Percentiles rank a stretch among this genome's conserved stretches.
Conservation (phyloP, 2,329 filamentous ascomycete species). For the Xylaria sp. region DNA sequence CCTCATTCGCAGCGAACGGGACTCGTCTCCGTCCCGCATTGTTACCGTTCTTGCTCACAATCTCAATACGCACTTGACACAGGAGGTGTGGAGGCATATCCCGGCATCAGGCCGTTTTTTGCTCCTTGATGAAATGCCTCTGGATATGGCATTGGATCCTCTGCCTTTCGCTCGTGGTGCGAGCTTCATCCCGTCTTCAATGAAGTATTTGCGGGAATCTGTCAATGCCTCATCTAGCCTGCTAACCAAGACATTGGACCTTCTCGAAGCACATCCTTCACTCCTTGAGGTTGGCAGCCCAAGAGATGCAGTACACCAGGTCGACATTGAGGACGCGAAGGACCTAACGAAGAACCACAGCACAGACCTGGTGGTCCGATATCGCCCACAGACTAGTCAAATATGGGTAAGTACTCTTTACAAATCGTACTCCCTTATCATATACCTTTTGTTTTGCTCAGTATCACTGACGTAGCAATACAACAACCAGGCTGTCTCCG, state of each 20-base stretch:
- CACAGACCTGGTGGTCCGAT: constrained; percentile 10
- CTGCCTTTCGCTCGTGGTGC: constrained; percentile 30
- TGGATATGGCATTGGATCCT: constrained; percentile 14
- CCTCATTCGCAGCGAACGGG: constrained; percentile 15
- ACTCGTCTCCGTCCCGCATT: constrained; percentile 17
- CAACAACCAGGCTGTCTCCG: constrained; percentile 10
- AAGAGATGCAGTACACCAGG: not conserved
- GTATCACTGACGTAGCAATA: constrained; percentile 9
- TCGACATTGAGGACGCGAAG: constrained; percentile 27
- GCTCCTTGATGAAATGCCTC: constrained; percentile 19
- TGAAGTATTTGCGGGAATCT: constrained; percentile 27
- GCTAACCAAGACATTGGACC: constrained; percentile 12
- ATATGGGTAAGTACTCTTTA: constrained; percentile 27
- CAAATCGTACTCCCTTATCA: not conserved
- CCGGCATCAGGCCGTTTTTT: constrained; percentile 27
- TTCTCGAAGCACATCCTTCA: constrained; percentile 18
- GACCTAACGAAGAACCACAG: constrained; percentile 3
- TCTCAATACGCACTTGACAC: constrained; percentile 9
- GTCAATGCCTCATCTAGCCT: constrained; percentile 19
- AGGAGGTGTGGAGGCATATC: constrained; percentile 30
- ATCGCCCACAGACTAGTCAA: constrained; percentile 23
- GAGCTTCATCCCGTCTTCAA: constrained; percentile 31
- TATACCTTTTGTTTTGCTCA: not conserved
- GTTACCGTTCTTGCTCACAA: constrained; percentile 27
- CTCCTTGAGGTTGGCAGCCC: not conserved